Percentiles rank a stretch among this genome's conserved stretches.
Conservation (phyloP, 2,329 filamentous ascomycete genomes). For the Sclerotinia nivalis region DNA sequence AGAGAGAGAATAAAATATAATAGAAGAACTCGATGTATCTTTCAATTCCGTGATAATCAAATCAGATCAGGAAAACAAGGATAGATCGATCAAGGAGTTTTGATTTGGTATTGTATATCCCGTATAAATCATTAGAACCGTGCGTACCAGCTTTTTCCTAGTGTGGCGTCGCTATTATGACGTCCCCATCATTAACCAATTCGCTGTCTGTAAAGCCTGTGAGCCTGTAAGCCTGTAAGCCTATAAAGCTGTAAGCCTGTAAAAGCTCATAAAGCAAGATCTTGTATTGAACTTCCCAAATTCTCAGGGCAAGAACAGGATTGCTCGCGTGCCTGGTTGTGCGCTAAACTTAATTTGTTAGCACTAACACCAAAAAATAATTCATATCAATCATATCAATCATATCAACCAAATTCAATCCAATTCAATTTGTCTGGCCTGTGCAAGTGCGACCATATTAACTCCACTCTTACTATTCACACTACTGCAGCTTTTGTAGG, state of each 20-base stretch:
- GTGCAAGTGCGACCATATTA: constrained; percentile 12
- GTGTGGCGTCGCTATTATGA: constrained; percentile 13
- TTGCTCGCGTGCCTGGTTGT: not conserved
- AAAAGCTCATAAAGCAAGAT: too few relatives aligned
- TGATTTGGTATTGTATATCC: not conserved
- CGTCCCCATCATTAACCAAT: not conserved
- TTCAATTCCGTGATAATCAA: too few relatives aligned
- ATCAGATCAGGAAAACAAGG: too few relatives aligned
- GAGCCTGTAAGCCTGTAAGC: too few relatives aligned
- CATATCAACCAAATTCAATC: not conserved
- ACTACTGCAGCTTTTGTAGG: constrained; percentile 9
- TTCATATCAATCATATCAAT: not conserved
- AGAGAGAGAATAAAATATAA: not conserved
- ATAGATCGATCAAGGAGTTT: too few relatives aligned
- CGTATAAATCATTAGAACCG: not conserved
- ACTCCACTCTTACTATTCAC: constrained; percentile 2
- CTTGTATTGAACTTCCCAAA: not conserved
- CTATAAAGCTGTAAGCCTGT: not conserved
- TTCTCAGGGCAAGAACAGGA: not conserved
- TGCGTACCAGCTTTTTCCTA: not conserved
- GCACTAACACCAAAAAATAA: not conserved
- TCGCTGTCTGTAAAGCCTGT: not conserved
- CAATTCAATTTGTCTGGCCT: not conserved
- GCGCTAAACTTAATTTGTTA: not conserved
- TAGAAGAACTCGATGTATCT: too few relatives aligned